Evolutionary conservation across 768 basidiomycete genomes (phyloP).

Genomic region (Cystofilobasidium capitatum): DNA sequence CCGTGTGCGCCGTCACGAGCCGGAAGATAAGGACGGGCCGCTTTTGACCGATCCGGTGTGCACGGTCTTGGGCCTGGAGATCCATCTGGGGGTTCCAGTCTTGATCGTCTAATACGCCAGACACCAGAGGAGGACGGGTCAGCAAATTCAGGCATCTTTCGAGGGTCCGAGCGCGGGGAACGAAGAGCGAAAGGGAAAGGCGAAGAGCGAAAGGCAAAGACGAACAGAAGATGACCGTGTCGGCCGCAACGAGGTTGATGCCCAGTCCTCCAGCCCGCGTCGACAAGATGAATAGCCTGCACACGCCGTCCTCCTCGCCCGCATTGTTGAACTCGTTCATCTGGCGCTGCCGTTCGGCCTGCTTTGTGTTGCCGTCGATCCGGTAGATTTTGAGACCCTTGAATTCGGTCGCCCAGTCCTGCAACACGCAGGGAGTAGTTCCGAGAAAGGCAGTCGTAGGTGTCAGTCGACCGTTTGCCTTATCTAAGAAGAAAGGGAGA

Average conservation of each 20-base stretch:
- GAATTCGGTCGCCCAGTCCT: constrained; percentile 80
- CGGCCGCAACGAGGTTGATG: constrained; percentile 69
- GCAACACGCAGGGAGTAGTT: background rate
- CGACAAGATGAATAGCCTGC: constrained; percentile 61
- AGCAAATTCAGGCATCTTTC: background rate
- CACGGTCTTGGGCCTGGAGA: constrained; percentile 86
- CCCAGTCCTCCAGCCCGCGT: constrained; percentile 72
- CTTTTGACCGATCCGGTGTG: constrained; percentile 92
- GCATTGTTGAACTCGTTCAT: constrained; percentile 75
- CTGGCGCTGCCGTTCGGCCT: constrained; percentile 69
- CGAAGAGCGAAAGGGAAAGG: background rate
- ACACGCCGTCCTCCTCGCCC: constrained; percentile 47
- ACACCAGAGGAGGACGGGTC: background rate
- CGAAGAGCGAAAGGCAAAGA: constrained; percentile 63
- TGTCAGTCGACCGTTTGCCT: no score
- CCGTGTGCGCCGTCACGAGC: constrained; percentile 46
- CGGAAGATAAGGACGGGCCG: constrained; percentile 51
- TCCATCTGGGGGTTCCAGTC: constrained; percentile 85
- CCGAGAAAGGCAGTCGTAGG: constrained; percentile 50
- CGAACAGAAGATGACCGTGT: constrained; percentile 90
- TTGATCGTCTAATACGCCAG: constrained; percentile 23
- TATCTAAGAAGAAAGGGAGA: background rate
- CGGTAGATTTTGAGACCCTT: constrained; percentile 79
- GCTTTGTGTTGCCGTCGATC: constrained; percentile 78
- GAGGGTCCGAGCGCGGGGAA: constrained; percentile 28